Base-by-base conservation (phyloP, 768 basidiomycete genomes). In the Lentinus brumalis region DNA sequence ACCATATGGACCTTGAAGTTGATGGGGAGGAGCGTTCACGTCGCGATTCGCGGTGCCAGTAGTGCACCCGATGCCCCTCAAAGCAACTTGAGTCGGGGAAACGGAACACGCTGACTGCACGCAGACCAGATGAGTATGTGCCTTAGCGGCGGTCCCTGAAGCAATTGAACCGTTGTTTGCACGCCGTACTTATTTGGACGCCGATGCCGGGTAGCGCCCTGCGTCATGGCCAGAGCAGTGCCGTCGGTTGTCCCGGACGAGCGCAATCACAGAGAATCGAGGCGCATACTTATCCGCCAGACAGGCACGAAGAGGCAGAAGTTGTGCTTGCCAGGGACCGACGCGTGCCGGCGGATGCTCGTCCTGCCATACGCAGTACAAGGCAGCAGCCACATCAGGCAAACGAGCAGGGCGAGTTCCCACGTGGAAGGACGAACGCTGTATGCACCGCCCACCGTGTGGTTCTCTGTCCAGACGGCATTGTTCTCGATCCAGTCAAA, bases 281-380 rank as follows among this genome's bases (percentile, higher is more conserved):
- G 12, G 21, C 39, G 29, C 15, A 56, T 52, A n/a, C n/a, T n/a
- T n/a, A 40, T 39, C 21, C 32, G 44, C 38, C 49, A 50, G 35
- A 15, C 61, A 62, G 61, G 61, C 57, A 62, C 61, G 8, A 21
- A 44, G 40, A 47, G 50, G 32, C 30, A 30, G 56, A 57, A 42
- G 38, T 12, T n/a, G 31, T 54, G 30, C 47, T 54, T 21, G 42
- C 56, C 61, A 63, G 54, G 62, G 46, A 26, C 59, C 51, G 53
- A 15, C 38, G 42, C 50, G 46, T 35, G 58, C 16, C 4, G 53
- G 16, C 4, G 56, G 44, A 8, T 7, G 56, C 44, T 12, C 45
- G 35, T 32, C 18, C 44, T 65, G 32, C 67, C 65, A 65, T 61
- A 55, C 62, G 29, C 56, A 53, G 70, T 52, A 71, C 70, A 71